phyloP scores from a whole-genome alignment of 1,284 basidiomycete genomes.

The Takashimella tepidaria region DNA sequence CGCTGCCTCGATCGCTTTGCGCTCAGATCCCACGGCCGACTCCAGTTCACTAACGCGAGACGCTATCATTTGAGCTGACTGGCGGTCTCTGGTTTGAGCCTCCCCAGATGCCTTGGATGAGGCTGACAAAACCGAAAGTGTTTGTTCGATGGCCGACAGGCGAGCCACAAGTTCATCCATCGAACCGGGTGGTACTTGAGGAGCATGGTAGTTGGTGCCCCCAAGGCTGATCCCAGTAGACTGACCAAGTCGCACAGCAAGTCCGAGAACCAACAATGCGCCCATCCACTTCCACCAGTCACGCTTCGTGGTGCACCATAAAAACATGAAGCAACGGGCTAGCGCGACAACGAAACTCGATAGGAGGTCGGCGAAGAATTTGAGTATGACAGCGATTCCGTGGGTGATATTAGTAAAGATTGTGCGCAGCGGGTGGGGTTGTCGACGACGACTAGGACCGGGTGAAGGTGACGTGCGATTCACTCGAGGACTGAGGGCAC shows the following conservation, averaged over 20 bases:
- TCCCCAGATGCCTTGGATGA: constrained; percentile 16
- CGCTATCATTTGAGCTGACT: constrained; percentile 10
- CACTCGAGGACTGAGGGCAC: constrained; percentile 22
- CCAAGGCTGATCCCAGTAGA: not conserved
- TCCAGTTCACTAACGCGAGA: constrained; percentile 53
- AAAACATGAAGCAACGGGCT: not conserved
- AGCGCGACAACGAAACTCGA: not conserved
- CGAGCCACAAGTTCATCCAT: constrained; percentile 66
- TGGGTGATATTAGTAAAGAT: constrained; percentile 31
- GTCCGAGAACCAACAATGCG: constrained; percentile 20
- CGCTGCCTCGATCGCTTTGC: constrained; percentile 9
- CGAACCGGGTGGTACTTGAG: constrained; percentile 60
- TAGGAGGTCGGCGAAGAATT: constrained; percentile 22
- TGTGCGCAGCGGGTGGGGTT: constrained; percentile 20
- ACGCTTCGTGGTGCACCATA: constrained; percentile 1
- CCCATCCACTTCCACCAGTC: constrained; percentile 36
- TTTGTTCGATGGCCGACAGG: constrained; percentile 49
- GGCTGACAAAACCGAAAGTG: constrained; percentile 34
- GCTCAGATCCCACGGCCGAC: constrained; percentile 53
- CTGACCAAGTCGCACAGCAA: constrained; percentile 14
- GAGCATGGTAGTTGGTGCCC: constrained; percentile 32
- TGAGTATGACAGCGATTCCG: constrained; percentile 24
- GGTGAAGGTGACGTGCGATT: constrained; percentile 15
- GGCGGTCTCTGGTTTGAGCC: constrained; percentile 12
- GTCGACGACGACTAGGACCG: constrained; percentile 14